Conservation (phyloP, 2,329 filamentous ascomycete species). For the Pseudogymnoascus pannorum region DNA sequence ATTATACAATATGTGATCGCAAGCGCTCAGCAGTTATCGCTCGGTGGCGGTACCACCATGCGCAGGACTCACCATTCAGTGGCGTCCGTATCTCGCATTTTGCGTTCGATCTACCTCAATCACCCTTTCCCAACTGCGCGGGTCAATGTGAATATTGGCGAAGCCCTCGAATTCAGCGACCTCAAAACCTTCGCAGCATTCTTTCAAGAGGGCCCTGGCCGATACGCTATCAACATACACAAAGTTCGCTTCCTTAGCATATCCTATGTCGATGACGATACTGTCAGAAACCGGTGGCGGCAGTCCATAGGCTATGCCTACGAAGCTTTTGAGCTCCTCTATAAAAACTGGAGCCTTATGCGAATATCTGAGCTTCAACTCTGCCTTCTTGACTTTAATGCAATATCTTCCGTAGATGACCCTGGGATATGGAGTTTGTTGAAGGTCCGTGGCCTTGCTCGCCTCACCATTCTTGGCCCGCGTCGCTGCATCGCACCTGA, state of each 20-base stretch:
- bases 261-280: constrained; percentile 14
- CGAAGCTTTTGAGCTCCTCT: constrained; percentile 17
- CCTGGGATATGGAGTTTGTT: constrained; percentile 14
- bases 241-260: constrained; percentile 14
- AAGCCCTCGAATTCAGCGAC: constrained; percentile 12
- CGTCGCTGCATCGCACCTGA: constrained; percentile 15
- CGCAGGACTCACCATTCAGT: constrained; percentile 8
- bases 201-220: constrained; percentile 5
- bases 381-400: constrained; percentile 9
- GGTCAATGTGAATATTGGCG: no score
- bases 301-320: constrained; percentile 14
- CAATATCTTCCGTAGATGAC: constrained; percentile 9
- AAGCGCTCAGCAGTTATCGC: constrained; percentile 1
- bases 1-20: constrained; percentile 11
- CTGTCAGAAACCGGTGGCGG: constrained; percentile 8
- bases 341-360: constrained; percentile 13
- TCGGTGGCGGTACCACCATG: constrained; percentile 3
- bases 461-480: constrained; percentile 15
- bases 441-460: constrained; percentile 17
- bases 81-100: constrained; percentile 2
- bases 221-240: constrained; percentile 11
- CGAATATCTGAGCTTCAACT: constrained; percentile 16
- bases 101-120: constrained; percentile 7
- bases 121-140: no score
- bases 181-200: constrained; percentile 10